Conservation (phyloP, 768 basidiomycete genomes). For the Mycena amicta region DNA sequence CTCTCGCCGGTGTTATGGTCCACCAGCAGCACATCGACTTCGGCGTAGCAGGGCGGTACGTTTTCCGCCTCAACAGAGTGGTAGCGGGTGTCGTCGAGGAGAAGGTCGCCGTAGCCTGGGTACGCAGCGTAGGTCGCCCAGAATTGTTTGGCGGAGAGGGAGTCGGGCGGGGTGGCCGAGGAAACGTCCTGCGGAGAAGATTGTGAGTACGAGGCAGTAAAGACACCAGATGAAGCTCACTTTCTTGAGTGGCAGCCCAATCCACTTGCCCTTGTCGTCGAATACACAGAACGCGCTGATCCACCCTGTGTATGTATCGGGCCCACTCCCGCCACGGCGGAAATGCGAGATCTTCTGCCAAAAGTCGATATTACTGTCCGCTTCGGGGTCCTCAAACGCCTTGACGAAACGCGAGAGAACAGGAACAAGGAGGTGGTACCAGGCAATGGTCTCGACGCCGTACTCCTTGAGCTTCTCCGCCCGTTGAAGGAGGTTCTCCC, state of each 20-base stretch:
- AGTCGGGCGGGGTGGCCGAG: background rate
- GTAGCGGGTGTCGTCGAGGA: background rate
- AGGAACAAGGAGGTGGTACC: conserved; percentile 42
- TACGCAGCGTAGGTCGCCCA: background rate
- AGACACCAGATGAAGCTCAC: background rate
- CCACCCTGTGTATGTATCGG: conserved; percentile 35
- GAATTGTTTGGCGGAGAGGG: background rate
- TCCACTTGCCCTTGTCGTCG: conserved; percentile 34
- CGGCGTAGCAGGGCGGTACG: conserved; percentile 5
- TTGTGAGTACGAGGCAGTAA: background rate
- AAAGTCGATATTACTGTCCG: conserved; percentile 33
- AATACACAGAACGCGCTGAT: conserved; percentile 41
- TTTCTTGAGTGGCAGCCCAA: conserved; percentile 19
- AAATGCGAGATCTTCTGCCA: conserved; percentile 33
- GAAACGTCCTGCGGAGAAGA: background rate
- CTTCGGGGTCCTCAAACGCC: conserved; percentile 35
- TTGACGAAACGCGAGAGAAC: conserved; percentile 38
- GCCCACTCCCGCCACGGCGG: conserved; percentile 26
- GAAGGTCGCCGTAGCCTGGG: background rate
- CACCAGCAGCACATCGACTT: conserved; percentile 3
- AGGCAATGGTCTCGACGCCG: conserved; percentile 33
- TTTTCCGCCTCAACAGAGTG: background rate
- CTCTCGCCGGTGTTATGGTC: background rate
- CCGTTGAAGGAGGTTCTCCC: conserved; percentile 34
- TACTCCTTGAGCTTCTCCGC: conserved; percentile 41